Evolutionary conservation across 2,329 filamentous ascomycete species (phyloP).

Genomic region (Massarina eburnea): DNA sequence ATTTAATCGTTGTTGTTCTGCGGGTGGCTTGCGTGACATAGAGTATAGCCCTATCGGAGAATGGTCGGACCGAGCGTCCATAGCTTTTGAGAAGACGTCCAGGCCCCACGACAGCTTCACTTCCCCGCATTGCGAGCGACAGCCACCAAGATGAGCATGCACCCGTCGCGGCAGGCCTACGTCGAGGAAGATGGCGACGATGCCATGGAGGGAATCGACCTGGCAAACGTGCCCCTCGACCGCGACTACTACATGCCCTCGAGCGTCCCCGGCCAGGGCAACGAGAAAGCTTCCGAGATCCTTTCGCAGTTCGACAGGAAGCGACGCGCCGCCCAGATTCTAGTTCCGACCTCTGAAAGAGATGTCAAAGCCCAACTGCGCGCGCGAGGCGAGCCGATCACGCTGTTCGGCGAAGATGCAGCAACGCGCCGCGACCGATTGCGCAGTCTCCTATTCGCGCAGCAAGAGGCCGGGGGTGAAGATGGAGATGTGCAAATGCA

Average conservation of each 20-base stretch:
- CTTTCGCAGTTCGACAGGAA: conserved; percentile 89
- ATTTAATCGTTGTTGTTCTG: too few species aligned
- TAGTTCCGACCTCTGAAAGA: conserved; percentile 90
- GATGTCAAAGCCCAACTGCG: conserved; percentile 79
- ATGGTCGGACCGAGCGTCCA: conserved; percentile 16
- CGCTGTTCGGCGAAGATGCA: conserved; percentile 87
- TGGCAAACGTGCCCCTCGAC: conserved; percentile 68
- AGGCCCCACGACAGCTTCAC: conserved; percentile 9
- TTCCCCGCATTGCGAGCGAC: conserved; percentile 15
- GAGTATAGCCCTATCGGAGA: conserved; percentile 35
- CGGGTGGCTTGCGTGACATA: too few species aligned
- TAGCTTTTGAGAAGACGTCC: conserved; percentile 20
- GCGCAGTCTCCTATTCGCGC: conserved; percentile 74
- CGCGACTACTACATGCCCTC: conserved; percentile 81
- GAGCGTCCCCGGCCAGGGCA: conserved; percentile 64
- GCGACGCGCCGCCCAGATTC: conserved; percentile 81
- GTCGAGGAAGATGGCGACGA: conserved; percentile 78
- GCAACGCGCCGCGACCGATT: conserved; percentile 84
- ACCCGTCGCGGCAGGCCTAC: conserved; percentile 89
- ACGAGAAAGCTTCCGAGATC: conserved; percentile 82
- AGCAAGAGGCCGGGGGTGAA: conserved; percentile 64
- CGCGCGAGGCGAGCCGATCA: conserved; percentile 89
- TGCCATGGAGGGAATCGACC: conserved; percentile 59
- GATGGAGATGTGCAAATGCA: conserved; percentile 56
- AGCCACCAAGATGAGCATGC: conserved; percentile 57